Percentiles rank a stretch among this genome's conserved stretches.
Conservation (phyloP, 2,329 filamentous ascomycete genomes). For the Paraphaeosphaeria sporulosa region DNA sequence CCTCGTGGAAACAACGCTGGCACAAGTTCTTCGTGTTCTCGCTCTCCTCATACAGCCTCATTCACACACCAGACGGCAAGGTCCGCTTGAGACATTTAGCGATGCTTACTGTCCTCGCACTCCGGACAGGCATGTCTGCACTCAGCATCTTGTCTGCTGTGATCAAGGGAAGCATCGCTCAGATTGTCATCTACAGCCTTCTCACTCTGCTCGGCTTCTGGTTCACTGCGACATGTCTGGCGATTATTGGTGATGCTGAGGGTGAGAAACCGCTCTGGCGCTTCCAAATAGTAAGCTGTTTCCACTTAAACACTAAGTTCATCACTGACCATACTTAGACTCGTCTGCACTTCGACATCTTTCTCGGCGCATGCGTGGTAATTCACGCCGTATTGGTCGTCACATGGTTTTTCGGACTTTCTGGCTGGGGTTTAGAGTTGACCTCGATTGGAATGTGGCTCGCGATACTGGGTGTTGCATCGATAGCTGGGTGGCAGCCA, state of each 20-base stretch:
- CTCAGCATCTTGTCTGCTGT: slow-evolving; percentile 3
- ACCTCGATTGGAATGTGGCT: background rate
- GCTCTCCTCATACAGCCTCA: slow-evolving; percentile 3
- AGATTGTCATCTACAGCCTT: background rate
- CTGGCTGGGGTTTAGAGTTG: background rate
- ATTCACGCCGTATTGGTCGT: background rate
- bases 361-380: background rate
- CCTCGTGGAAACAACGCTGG: background rate
- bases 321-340: background rate
- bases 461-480: background rate
- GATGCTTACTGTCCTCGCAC: background rate
- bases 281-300: background rate
- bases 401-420: background rate
- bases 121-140: background rate
- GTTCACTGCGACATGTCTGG: slow-evolving; percentile 1
- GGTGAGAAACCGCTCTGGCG: background rate
- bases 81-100: background rate
- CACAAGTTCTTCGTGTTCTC: background rate
- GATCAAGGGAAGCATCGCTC: background rate
- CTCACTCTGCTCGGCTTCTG: background rate
- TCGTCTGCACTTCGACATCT: slow-evolving; percentile 1
- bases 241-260: background rate
- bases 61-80: background rate
- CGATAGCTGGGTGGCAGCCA: background rate
- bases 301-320: background rate